phyloP scores from a whole-genome alignment of 345 rosid species.

The Sisymbrium irio region DNA sequence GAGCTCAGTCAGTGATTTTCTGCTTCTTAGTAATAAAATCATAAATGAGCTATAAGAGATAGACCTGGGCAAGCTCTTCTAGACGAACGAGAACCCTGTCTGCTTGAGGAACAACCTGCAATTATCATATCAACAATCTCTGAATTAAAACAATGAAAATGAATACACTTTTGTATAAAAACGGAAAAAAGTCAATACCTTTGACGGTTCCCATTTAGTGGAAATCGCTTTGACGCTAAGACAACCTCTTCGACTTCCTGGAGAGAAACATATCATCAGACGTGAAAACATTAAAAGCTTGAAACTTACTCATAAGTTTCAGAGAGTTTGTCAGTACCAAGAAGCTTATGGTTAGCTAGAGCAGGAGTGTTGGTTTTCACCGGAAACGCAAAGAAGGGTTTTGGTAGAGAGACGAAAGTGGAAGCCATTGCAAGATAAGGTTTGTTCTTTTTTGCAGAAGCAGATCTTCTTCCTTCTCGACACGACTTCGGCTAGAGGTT shows the following conservation, averaged over 20 bases:
- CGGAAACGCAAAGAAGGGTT: conserved; percentile 37
- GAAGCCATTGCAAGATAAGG: conserved; percentile 41
- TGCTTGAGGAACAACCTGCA: conserved; percentile 90
- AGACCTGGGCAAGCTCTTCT: conserved; percentile 71
- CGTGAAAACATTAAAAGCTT: background rate
- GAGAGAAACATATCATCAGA: background rate
- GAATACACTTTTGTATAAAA: background rate
- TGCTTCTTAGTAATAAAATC: background rate
- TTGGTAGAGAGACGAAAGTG: conserved; percentile 48
- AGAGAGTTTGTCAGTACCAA: conserved; percentile 34
- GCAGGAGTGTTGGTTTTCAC: conserved; percentile 31
- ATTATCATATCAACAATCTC: conserved; percentile 7
- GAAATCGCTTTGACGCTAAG: conserved; percentile 64
- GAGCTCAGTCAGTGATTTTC: background rate
- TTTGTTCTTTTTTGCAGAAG: background rate
- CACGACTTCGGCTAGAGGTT: background rate
- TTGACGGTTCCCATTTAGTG: conserved; percentile 75
- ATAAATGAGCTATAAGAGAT: background rate
- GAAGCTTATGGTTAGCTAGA: conserved; percentile 31
- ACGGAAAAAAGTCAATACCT: conserved; percentile 39
- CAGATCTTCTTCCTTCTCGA: conserved; percentile 9
- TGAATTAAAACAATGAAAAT: background rate
- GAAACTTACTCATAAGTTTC: background rate
- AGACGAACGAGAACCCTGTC: conserved; percentile 91
- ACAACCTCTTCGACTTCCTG: conserved; percentile 46